Percentiles rank a stretch among this genome's conserved stretches.
Conservation (phyloP, 306 rosid genomes). For the Pyrus betulifolia region DNA sequence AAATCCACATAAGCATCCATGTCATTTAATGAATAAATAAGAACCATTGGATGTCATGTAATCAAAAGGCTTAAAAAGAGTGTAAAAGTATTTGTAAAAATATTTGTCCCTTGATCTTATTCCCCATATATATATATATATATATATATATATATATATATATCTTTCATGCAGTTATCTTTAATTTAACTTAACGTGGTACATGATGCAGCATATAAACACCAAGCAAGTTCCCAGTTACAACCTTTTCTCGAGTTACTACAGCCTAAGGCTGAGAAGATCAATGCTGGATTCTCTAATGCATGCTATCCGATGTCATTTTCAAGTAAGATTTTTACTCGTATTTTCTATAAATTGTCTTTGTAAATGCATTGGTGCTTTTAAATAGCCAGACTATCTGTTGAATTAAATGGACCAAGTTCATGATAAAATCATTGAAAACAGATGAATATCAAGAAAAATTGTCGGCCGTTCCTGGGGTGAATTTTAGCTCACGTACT, state of each 20-base stretch:
- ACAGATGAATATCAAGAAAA: constrained; percentile 50
- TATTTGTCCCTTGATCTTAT: too few relatives aligned
- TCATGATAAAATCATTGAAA: constrained; percentile 1
- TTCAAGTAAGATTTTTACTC: constrained; percentile 34
- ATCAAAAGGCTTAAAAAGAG: too few relatives aligned
- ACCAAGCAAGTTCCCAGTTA: constrained; percentile 41
- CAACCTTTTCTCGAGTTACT: constrained; percentile 38
- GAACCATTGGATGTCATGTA: too few relatives aligned
- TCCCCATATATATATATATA: too few relatives aligned
- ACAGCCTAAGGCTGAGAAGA: constrained; percentile 37
- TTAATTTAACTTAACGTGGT: constrained; percentile 11
- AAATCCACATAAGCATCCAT: too few relatives aligned
- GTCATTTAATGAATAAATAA: too few relatives aligned
- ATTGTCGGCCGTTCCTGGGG: constrained; percentile 28
- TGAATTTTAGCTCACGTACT: constrained; percentile 31
- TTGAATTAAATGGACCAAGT: constrained; percentile 3
- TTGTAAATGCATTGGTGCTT: neutral
- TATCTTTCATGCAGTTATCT: neutral
- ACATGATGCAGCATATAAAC: constrained; percentile 42
- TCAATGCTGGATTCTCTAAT: constrained; percentile 29
- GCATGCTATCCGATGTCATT: constrained; percentile 25
- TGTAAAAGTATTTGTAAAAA: too few relatives aligned
- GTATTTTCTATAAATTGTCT: neutral
- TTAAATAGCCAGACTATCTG: constrained; percentile 1
- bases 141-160: too few relatives aligned